These are phyloP conservation scores for Quercus phellos DNA, from an alignment of 331 rosid genomes.

Conservation along the genomic window DNA sequence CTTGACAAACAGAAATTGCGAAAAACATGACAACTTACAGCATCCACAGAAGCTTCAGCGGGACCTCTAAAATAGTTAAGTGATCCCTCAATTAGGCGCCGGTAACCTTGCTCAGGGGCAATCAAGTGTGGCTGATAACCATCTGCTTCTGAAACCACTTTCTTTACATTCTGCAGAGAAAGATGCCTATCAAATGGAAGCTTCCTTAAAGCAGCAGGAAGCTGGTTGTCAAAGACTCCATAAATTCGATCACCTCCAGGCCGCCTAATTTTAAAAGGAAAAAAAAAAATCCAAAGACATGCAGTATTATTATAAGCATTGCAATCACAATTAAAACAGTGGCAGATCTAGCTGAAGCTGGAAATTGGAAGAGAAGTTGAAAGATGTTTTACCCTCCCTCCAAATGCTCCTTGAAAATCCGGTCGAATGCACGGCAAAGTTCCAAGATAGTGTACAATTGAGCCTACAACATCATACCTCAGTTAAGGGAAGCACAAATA, in stretches of 20 bases:
- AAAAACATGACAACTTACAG: constrained; percentile 43
- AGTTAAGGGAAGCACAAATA: constrained; percentile 2
- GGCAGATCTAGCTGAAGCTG: not conserved
- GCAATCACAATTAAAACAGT: not conserved
- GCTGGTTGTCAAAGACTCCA: constrained; percentile 91
- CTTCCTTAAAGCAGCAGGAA: constrained; percentile 95
- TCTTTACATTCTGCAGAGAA: constrained; percentile 77
- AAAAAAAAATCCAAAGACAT: not conserved
- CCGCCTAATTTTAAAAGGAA: constrained; percentile 43
- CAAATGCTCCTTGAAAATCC: constrained; percentile 96
- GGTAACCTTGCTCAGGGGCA: constrained; percentile 98
- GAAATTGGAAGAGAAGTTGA: not conserved
- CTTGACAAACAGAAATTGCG: not conserved
- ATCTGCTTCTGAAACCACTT: constrained; percentile 92
- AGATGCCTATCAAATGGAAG: constrained; percentile 94
- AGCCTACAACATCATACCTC: constrained; percentile 48
- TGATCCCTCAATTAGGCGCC: constrained; percentile 81
- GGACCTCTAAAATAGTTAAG: constrained; percentile 87
- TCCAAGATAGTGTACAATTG: constrained; percentile 90
- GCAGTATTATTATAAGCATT: not conserved
- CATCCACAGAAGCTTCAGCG: constrained; percentile 99
- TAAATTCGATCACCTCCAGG: constrained; percentile 94
- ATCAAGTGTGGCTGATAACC: constrained; percentile 98
- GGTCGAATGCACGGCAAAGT: constrained; percentile 93
- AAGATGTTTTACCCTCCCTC: constrained; percentile 78